A percentile compares a stretch with the other conserved stretches of the same genome.
phyloP scores from a whole-genome alignment of 306 rosid genomes.

The Castanospermum australe region DNA sequence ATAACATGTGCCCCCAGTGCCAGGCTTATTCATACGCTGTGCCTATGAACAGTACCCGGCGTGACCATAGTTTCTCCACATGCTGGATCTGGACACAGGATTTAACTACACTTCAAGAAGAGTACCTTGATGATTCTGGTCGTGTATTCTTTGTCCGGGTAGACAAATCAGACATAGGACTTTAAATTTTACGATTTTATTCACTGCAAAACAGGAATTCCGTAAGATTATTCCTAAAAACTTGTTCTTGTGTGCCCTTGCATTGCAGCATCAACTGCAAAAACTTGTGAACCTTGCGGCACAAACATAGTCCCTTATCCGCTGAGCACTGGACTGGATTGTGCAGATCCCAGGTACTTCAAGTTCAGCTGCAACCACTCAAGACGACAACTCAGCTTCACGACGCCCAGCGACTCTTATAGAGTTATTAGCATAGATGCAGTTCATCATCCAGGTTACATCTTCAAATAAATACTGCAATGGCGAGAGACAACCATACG shows the following conservation, averaged over 20 bases:
- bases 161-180: background rate
- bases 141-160: background rate
- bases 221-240: too few relatives aligned
- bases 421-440: background rate
- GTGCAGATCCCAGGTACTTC: constrained; percentile 32
- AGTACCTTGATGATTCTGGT: background rate
- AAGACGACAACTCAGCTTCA: background rate
- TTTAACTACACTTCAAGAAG: constrained; percentile 20
- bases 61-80: accelerated
- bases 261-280: constrained; percentile 9
- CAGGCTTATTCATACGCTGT: constrained; percentile 27
- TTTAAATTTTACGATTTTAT: background rate
- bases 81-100: background rate
- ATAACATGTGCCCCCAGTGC: background rate
- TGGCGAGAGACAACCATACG: background rate
- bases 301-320: constrained; percentile 42
- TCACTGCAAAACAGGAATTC: too few relatives aligned
- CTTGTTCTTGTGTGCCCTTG: background rate
- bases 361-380: background rate
- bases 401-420: background rate
- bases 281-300: constrained; percentile 37
- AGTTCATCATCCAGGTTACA: background rate
- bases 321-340: constrained; percentile 23
- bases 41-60: background rate
- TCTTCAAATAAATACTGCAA: too few relatives aligned